phyloP scores from a whole-genome alignment of 2,329 filamentous ascomycete genomes.

The Colletotrichum higginsianum region DNA sequence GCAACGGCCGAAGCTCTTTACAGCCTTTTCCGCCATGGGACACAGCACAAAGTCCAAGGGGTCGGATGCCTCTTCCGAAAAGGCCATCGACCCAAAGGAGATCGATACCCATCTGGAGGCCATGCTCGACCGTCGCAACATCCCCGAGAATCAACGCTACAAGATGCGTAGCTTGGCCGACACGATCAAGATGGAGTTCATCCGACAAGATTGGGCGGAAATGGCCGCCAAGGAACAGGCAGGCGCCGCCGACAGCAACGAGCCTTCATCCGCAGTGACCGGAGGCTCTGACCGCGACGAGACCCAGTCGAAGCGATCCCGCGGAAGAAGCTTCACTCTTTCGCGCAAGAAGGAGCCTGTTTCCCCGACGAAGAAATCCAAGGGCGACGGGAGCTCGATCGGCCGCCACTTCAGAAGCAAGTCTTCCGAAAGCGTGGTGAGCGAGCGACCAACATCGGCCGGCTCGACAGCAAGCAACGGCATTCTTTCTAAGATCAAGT shows the following conservation, averaged over 20 bases:
- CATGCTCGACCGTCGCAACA: conserved; percentile 87
- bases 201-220: conserved; percentile 87
- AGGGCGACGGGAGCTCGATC: conserved; percentile 71
- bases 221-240: conserved; percentile 65
- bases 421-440: conserved; percentile 78
- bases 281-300: conserved; percentile 58
- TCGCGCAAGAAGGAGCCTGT: conserved; percentile 73
- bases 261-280: conserved; percentile 48
- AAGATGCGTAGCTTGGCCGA: conserved; percentile 93
- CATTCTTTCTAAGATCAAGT: conserved; percentile 78
- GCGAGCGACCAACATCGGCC: conserved; percentile 69
- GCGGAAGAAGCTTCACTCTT: conserved; percentile 85
- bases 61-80: conserved; percentile 66
- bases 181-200: conserved; percentile 95
- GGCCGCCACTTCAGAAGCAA: conserved; percentile 79
- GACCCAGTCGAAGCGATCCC: conserved; percentile 69
- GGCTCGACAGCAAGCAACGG: conserved; percentile 69
- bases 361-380: conserved; percentile 79
- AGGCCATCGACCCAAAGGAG: conserved; percentile 65
- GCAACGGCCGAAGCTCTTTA: conserved; percentile 58
- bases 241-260: conserved; percentile 61
- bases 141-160: conserved; percentile 92
- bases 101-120: conserved; percentile 73
- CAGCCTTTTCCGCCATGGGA: conserved; percentile 55
- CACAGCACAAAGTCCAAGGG: conserved; percentile 56